Evolutionary conservation across 768 basidiomycete genomes (phyloP), one percentile per base, ranked within the genome.

Genomic region (Termitomyces sp.): DNA sequence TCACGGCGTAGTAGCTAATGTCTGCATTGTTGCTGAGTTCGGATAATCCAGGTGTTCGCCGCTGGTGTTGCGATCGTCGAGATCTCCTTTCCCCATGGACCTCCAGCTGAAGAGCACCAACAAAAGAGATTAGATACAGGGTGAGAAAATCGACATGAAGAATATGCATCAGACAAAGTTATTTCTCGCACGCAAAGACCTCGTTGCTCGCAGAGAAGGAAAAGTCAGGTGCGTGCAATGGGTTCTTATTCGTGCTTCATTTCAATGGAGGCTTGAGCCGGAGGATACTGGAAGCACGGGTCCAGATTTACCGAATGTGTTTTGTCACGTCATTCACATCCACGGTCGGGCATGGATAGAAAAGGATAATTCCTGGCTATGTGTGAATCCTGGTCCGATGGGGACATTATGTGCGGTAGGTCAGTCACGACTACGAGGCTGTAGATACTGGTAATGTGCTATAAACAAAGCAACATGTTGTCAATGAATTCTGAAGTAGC

Each of bases 1-100:
- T 69, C 46, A 77, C 73, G 12, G 73, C 70, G 63, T 71, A 72
- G 66, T 82, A 81, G 59, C 72, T 75, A 43, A 77, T 72, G 62
- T 79, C 76, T 12, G 67, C 77, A 20, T 70, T 66, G 65, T 81
- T 77, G 55, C 67, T 66, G 43, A 78, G 72, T 25, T 68, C 48
- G n/a, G 65, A 65, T n/a, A 49, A 34, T 4, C 60, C 65, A 59
- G 55, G 57, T 34, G 56, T 48, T 56, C 64, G 62, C 45, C 50
- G 65, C 11, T 32, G 57, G 9, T 67, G 59, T 34, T 52, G 53
- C 12, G 42, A 55, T n/a, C 55, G 9, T 20, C 54, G 48, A 37
- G 45, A 15, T 29, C 47, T 65, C 49, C 62, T 51, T 58, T 65
- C 58, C 34, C 69, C 71, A 56, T 63, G 65, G 46, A 73, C 59